These are phyloP conservation scores for Salix arbutifolia DNA, from an alignment of 345 rosid genomes.

Conservation along the genomic window DNA sequence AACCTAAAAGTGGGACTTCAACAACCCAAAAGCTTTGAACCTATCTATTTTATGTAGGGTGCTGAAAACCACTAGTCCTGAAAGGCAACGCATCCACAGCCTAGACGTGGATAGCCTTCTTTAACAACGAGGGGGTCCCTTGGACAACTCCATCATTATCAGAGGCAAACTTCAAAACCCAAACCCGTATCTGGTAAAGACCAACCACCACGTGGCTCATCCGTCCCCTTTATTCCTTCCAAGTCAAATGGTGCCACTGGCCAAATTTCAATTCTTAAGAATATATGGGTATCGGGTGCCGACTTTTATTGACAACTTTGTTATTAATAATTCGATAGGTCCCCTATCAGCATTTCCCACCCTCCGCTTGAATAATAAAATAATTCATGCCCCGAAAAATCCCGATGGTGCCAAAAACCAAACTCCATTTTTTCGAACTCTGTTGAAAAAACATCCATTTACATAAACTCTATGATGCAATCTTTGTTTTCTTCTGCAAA, in stretches of 20 bases:
- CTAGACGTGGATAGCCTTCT: not conserved
- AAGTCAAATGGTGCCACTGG: not conserved
- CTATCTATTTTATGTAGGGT: not conserved
- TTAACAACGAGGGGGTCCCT: not conserved
- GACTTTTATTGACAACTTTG: not conserved
- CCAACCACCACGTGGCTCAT: slow-evolving; percentile 10
- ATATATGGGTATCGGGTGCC: too few species aligned
- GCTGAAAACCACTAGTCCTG: not conserved
- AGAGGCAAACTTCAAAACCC: not conserved
- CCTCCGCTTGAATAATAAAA: not conserved
- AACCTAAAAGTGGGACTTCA: not conserved
- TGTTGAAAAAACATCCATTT: not conserved
- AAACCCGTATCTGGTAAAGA: not conserved
- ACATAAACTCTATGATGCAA: not conserved
- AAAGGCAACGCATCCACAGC: not conserved
- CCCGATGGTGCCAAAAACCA: slow-evolving; percentile 7
- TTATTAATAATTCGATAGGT: not conserved
- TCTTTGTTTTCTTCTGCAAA: not conserved
- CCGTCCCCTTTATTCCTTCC: not conserved
- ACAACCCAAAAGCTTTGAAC: not conserved
- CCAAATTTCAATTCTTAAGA: not conserved
- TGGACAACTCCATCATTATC: not conserved
- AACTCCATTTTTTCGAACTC: slow-evolving; percentile 15
- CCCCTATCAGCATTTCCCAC: not conserved
- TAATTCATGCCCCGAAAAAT: not conserved